A percentile compares a stretch with the other conserved stretches of the same genome.
phyloP scores from a whole-genome alignment of 306 rosid genomes.

The Acacia crassicarpa region DNA sequence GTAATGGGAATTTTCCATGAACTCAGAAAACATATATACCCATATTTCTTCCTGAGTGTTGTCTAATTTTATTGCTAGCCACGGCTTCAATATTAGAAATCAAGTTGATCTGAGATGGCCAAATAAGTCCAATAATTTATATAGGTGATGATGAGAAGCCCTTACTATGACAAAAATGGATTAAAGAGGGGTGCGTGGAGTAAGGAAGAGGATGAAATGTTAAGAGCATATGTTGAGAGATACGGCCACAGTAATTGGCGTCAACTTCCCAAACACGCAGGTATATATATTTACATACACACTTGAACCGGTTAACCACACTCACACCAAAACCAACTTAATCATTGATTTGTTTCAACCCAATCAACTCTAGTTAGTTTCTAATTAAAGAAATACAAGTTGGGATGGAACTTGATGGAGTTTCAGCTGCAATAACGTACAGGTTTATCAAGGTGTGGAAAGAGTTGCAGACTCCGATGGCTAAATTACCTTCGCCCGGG shows the following conservation, averaged over 20 bases:
- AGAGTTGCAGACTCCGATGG: constrained; percentile 89
- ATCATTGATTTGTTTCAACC: background rate
- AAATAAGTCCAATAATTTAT: background rate
- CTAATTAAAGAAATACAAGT: background rate
- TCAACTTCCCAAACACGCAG: constrained; percentile 60
- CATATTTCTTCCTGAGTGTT: background rate
- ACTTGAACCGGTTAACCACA: background rate
- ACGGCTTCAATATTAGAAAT: background rate
- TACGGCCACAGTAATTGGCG: constrained; percentile 76
- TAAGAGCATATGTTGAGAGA: constrained; percentile 49
- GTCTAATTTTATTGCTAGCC: background rate
- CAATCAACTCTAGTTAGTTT: background rate
- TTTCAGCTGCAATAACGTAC: background rate
- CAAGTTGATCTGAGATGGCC: background rate
- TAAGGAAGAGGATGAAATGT: constrained; percentile 60
- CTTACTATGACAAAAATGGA: constrained; percentile 63
- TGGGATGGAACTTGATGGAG: background rate
- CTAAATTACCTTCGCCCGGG: constrained; percentile 62
- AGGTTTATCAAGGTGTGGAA: constrained; percentile 77
- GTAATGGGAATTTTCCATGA: background rate
- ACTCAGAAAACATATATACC: background rate
- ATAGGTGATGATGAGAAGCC: constrained; percentile 63
- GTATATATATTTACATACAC: constrained; percentile 11
- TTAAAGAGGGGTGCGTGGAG: constrained; percentile 81
- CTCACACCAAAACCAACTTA: background rate